Conservation (phyloP, 495 filamentous ascomycete species). For the Xylaria acuta region DNA sequence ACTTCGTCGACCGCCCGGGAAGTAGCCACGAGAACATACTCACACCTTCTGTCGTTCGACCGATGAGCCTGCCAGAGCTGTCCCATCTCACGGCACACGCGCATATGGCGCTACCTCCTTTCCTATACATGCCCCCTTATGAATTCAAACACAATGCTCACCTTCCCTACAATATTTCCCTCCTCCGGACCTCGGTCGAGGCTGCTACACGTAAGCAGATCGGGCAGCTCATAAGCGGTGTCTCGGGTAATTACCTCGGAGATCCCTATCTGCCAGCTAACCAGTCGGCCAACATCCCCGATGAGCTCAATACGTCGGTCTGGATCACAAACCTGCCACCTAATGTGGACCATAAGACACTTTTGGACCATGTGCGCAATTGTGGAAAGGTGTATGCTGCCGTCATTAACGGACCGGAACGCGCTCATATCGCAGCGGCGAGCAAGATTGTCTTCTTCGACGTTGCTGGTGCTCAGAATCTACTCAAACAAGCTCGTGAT, state of each 20-base stretch:
- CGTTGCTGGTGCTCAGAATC: slow-evolving; percentile 20
- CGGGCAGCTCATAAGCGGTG: not conserved
- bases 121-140: not conserved
- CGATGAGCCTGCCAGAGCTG: not conserved
- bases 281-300: slow-evolving; percentile 25
- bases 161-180: not conserved
- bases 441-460: slow-evolving; percentile 30
- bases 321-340: slow-evolving; percentile 27
- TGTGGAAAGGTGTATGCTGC: slow-evolving; percentile 25
- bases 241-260: slow-evolving; percentile 17
- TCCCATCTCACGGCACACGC: not conserved
- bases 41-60: not conserved
- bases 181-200: not conserved
- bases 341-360: slow-evolving; percentile 1
- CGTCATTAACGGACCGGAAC: slow-evolving; percentile 21
- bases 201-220: not conserved
- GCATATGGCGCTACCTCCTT: not conserved
- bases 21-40: not conserved
- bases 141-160: not conserved
- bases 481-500: slow-evolving; percentile 13
- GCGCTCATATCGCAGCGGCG: not conserved
- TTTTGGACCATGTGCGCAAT: slow-evolving; percentile 15
- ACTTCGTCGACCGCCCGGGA: not conserved
- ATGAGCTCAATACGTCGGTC: slow-evolving; percentile 21
- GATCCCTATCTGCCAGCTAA: slow-evolving; percentile 11